A percentile compares a stretch with the other conserved stretches of the same genome.
phyloP scores from a whole-genome alignment of 306 rosid genomes.

The Glycine tomentella region DNA sequence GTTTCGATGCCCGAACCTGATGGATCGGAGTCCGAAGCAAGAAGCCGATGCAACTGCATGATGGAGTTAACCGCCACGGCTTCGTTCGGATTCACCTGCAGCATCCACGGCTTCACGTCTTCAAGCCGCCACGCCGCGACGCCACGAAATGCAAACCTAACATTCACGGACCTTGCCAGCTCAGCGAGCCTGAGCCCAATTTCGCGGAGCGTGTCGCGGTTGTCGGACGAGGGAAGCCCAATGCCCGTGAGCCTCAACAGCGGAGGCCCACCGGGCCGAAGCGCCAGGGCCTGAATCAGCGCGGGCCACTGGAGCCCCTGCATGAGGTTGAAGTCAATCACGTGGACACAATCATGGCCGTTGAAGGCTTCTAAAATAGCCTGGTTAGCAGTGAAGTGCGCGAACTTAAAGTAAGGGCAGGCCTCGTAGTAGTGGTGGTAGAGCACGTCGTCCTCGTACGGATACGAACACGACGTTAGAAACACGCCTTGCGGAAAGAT shows the following conservation, averaged over 20 bases:
- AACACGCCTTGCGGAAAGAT: slow-evolving; percentile 45
- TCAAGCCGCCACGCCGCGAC: slow-evolving; percentile 85
- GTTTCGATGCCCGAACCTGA: slow-evolving; percentile 37
- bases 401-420: slow-evolving; percentile 88
- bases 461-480: neutral
- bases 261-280: slow-evolving; percentile 92
- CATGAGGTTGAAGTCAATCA: slow-evolving; percentile 88
- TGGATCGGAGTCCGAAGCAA: slow-evolving; percentile 56
- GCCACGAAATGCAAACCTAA: slow-evolving; percentile 84
- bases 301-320: slow-evolving; percentile 98
- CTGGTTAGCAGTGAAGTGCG: slow-evolving; percentile 93
- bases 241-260: slow-evolving; percentile 78
- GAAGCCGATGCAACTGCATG: slow-evolving; percentile 83
- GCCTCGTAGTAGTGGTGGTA: slow-evolving; percentile 90
- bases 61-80: slow-evolving; percentile 86
- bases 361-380: slow-evolving; percentile 86
- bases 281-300: slow-evolving; percentile 80
- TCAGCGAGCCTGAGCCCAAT: slow-evolving; percentile 80
- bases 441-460: slow-evolving; percentile 62
- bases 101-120: slow-evolving; percentile 96
- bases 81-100: slow-evolving; percentile 72
- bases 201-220: slow-evolving; percentile 82
- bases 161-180: slow-evolving; percentile 84
- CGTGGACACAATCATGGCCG: slow-evolving; percentile 90
- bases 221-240: slow-evolving; percentile 94